Evolutionary conservation across 257 asterid genomes (phyloP), one percentile per base, ranked within the genome.

Genomic region (Anisodus tanguticus): DNA sequence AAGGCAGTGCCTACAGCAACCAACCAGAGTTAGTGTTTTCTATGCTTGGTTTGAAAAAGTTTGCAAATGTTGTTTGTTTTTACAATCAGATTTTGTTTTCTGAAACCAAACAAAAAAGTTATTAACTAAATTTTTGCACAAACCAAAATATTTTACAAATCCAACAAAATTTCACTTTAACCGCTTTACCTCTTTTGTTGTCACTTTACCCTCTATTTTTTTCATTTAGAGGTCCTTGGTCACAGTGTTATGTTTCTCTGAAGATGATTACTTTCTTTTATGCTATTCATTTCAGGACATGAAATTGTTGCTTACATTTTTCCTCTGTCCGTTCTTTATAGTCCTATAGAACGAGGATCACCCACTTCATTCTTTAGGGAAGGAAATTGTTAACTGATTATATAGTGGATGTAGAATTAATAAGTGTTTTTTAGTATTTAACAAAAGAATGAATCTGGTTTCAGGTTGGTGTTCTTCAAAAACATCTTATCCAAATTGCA

Each of bases 1-100:
- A 71, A 89, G 97, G 88, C 97, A 93, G 88, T 92, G 92, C 70
- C 80, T 91, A 62, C 90, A 85, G 86, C 96, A 91, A 88, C 88
- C 94, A 58, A 85, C 90, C 70, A 90, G 90, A 92, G 98, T 95
- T 64, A 66, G 84, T 62, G 53, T 43, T 82, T 82, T 11, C 63
- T 62, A n/a, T 63, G 39, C 22, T 62, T 37, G 62, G 79, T 69
- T 82, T 62, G 53, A 45, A 69, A 15, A 31, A 39, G 22, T 15
- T 82, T 26, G 31, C 39, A 8, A 9, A 53, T 64, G 31, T 17
- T 35, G 39, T 2, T 68, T 45, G 43, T 17, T 69, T 84, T 17
- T 22, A 13, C 3, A 2, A 45, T 13, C 49, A 26, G 59, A n/a
- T 45, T 80, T 80, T 81, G n/a, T 70, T 81, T 81, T 35, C 26